Base-by-base conservation (phyloP, 371 early-diverging fungal species). In the Apophysomyces elegans region DNA sequence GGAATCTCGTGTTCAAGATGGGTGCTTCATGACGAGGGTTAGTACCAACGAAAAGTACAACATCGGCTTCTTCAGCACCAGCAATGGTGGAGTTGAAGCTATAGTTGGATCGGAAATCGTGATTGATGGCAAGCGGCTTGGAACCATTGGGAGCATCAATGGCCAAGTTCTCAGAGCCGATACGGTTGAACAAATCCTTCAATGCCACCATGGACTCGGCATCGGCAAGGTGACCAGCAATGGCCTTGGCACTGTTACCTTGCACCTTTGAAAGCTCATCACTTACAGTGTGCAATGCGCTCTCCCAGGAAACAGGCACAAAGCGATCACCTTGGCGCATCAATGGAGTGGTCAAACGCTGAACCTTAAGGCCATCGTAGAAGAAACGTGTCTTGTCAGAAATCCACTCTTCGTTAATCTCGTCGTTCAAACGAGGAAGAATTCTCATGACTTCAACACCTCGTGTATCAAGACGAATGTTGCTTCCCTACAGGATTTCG, bases 341-440 rank as follows among this genome's bases (percentile, higher is more conserved):
- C 74, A 98, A 85, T 36, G 98, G 98, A 14, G 89, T 88, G 38
- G 95, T 96, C 65, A 98, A 83, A 68, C 99, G 89, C 83, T 98
- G 98, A 26, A 93, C 88, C 86, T 94, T 95, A 37, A 98, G 84
- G 64, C 99, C 99, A 70, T 98, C 99, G 70, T 86, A 95, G 63
- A 94, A 92, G 78, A 93, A 96, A 61, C 99, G 91, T 45, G 97
- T 96, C 88, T 97, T 97, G 85, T 98, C 99, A 11, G 94, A 94
- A 62, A 98, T 95, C 99, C 99, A 98, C 86, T 98, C 99, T 77
- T 96, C 96, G 83, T 98, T 98, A 71, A 98, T 84, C 38, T 93
- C 96, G 68, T 98, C 99, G 82, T 97, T 97, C 74, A 95, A 78
- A 46, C 96, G 90, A 37, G 99, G 99, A 38, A 97, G 78, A 41